Evolutionary conservation across 2,329 filamentous ascomycete genomes (phyloP), one percentile per base, ranked within the genome.

Genomic region (Monilinia aucupariae): DNA sequence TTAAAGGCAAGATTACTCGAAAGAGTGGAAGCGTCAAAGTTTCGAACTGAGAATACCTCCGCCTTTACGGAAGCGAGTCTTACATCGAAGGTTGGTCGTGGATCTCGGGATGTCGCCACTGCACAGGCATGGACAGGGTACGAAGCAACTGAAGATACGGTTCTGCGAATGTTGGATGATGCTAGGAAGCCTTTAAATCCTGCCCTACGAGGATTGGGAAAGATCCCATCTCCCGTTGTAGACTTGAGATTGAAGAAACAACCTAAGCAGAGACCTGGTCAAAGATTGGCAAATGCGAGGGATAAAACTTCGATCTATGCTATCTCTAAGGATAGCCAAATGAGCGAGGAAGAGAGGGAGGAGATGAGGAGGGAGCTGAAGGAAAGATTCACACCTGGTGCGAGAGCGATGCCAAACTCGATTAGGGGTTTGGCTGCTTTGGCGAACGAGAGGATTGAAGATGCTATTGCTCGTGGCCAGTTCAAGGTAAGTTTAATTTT

Each of bases 401-500:
- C 86, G 3, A 82, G 91, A 53, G 80, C 85, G 0, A 83, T 96
- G 75, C 91, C 92, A 1, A 88, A 86, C 62, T 86, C 90, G 0
- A 78, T 97, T 1, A 83, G 88, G 41, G 94, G 92, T 0, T 78
- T 99, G 17, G 83, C 88, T 4, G 89, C 89, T 0, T 76, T 97
- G 58, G 94, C 94, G 1, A 97, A 97, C 73, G 88, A 97, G 76
- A 80, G 88, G 27, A 97, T 99, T 65, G 93, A 97, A 74, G 88
- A 97, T 72, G 94, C 94, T 7, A 97, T 97, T 71, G 89, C 91
- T 0, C 81, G 92, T 39, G 94, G 94, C 0, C 90, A 96, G 73
- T 97, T 99, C 77, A 84, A 85, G 64, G 72, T 73, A 64, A 32
- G 52, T 62, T 25, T 47, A 15, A 9, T 13, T 13, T 39, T 37